Base-by-base conservation (phyloP, 805 yeast species). In the Starmera caribaea region DNA sequence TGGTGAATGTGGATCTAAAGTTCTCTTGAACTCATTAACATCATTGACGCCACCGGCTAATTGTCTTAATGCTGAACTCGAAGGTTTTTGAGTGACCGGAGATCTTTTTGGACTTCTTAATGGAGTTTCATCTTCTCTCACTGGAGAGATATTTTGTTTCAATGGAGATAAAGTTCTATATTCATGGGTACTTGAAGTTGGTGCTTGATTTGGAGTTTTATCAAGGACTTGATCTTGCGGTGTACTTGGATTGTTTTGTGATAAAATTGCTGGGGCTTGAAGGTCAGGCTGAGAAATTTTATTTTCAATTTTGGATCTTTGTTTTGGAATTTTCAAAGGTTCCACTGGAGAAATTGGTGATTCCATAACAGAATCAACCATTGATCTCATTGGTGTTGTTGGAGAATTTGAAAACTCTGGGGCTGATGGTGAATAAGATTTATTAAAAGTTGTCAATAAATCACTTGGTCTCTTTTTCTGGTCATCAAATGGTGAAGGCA, bases 111-210 rank as follows among this genome's bases (percentile, higher is more conserved):
- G 35, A 16, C 13, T 12, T 8, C 16, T 12, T 6, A 5, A 13
- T 12, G 35, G 35, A 8, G 27, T 15, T 16, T 33, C n/a, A 28
- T 29, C 16, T 5, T 15, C 16, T n/a, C 8, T 30, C 11, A 35
- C 29, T 12, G 34, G 30, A 21, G 30, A 24, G 7, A 9, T 11
- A 5, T 31, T 30, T 15, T 29, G 15, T 16, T 30, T 17, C 30
- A 28, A 27, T 14, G 42, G 46, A 16, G 35, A 40, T 9, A 45
- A 16, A n/a, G 48, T 32, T 27, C 34, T 37, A 12, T 37, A 37
- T 15, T 39, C 43, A 17, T 42, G 41, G 4, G 39, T 27, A 16
- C 31, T 31, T 13, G 27, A 11, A 11, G n/a, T n/a, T 11, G 35
- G 14, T 32, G 8, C 21, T 32, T 14, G 35, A 16, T 9, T 14